Evolutionary conservation across 1,139 yeast species (phyloP).

Genomic region (Zygosaccharomyces pseudobailii): DNA sequence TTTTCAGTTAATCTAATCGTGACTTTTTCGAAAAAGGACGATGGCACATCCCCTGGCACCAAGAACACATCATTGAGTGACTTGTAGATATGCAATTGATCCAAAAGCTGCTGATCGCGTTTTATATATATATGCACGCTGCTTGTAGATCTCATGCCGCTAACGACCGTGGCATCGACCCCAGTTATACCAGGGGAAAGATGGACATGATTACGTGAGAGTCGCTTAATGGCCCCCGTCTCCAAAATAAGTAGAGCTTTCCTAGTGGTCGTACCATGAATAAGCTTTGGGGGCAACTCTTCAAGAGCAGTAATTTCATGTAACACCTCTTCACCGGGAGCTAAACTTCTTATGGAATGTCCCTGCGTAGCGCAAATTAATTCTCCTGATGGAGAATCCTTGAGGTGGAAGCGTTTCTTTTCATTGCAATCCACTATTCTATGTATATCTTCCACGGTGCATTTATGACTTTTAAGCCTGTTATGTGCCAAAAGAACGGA

Average conservation of each 20-base stretch:
- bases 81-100: conserved; percentile 50
- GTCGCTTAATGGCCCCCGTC: conserved; percentile 46
- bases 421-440: conserved; percentile 60
- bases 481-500: conserved; percentile 51
- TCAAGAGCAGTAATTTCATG: conserved; percentile 24
- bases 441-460: conserved; percentile 54
- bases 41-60: conserved; percentile 55
- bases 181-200: conserved; percentile 48
- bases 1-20: conserved; percentile 20
- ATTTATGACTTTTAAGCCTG: conserved; percentile 51
- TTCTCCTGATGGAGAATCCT: conserved; percentile 23
- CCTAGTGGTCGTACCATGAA: conserved; percentile 74
- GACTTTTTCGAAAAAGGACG: conserved; percentile 43
- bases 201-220: conserved; percentile 84
- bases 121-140: conserved; percentile 62
- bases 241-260: conserved; percentile 48
- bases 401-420: conserved; percentile 61
- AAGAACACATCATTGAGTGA: conserved; percentile 70
- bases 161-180: conserved; percentile 40
- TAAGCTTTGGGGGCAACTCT: conserved; percentile 43
- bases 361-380: conserved; percentile 89
- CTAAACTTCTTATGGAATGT: conserved; percentile 57
- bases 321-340: conserved; percentile 43
- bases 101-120: conserved; percentile 40
- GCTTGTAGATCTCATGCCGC: conserved; percentile 68